Evolutionary conservation across 768 basidiomycete genomes (phyloP), one percentile per base, ranked within the genome.

Genomic region (Tricholoma furcatifolium): DNA sequence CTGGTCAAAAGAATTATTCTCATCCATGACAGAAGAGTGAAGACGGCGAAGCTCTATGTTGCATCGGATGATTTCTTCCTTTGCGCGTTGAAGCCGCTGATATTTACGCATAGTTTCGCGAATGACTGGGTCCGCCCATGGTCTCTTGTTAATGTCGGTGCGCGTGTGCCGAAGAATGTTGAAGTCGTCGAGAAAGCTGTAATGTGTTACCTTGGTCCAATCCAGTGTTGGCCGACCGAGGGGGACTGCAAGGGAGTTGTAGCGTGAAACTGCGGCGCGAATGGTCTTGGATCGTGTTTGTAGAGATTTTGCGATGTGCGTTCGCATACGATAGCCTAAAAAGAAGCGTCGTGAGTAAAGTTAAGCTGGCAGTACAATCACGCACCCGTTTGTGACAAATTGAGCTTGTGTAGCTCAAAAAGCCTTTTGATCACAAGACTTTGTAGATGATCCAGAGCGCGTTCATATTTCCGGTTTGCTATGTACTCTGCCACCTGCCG

Each of bases 391-490:
- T 59, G 51, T 11, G 67, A 59, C 11, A 73, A 55, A 57, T 74
- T 74, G 20, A 72, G 50, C 54, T 70, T 70, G 20, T 69, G 68
- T 3, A 75, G 61, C 55, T 76, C 70, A 55, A 76, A 73, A 1
- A 76, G 54, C 1, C 63, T 59, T 52, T 68, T 66, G n/a, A n/a
- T n/a, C n/a, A n/a, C n/a, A n/a, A n/a, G n/a, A n/a, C n/a, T n/a
- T n/a, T n/a, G n/a, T n/a, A 76, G 55, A n/a, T 64, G 54, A 18
- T 73, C 62, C 0, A 76, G 58, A 1, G 70, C 68, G 17, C 30
- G 46, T 10, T 58, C 64, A 43, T 71, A 75, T 12, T 54, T 48
- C 4, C 51, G 52, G 21, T 50, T 42, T 4, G 38, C 50, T 6
- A 66, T 48, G 36, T 60, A 59, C 20, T 54, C 45, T 2, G 53